These are phyloP conservation scores for Lactuca saligna DNA, from an alignment of 129 eudicot species.

Conservation along the genomic window DNA sequence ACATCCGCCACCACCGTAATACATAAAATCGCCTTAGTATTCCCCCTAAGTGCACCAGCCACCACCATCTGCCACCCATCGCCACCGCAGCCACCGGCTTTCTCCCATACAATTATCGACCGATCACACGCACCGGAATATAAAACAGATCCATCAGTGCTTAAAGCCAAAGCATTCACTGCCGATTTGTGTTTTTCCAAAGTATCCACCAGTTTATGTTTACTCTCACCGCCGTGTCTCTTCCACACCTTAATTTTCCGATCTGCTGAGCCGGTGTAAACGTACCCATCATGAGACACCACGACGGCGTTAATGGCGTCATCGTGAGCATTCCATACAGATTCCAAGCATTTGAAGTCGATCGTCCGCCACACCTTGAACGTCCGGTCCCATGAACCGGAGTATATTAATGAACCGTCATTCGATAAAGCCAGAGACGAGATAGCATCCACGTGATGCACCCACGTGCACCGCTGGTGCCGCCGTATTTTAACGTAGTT, in stretches of 20 bases:
- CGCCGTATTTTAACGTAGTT: constrained; percentile 67
- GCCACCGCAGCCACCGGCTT: constrained; percentile 18
- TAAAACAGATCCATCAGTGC: constrained; percentile 56
- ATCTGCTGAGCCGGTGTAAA: constrained; percentile 89
- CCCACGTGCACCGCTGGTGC: constrained; percentile 75
- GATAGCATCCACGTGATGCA: constrained; percentile 80
- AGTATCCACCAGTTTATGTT: constrained; percentile 43
- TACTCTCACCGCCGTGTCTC: constrained; percentile 30
- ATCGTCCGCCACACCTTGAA: constrained; percentile 82
- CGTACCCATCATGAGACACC: constrained; percentile 47
- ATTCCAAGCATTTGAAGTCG: constrained; percentile 71
- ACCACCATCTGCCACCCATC: constrained; percentile 54
- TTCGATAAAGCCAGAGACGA: constrained; percentile 59
- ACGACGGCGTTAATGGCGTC: constrained; percentile 79
- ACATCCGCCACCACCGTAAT: constrained; percentile 63
- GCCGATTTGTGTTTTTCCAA: constrained; percentile 78
- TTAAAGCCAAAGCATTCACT: constrained; percentile 78
- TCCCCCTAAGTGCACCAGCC: constrained; percentile 87
- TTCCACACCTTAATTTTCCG: constrained; percentile 76
- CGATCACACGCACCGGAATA: constrained; percentile 94
- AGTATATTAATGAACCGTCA: constrained; percentile 61
- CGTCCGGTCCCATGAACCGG: constrained; percentile 92
- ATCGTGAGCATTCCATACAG: constrained; percentile 75
- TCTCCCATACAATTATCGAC: constrained; percentile 89
- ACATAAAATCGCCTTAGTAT: constrained; percentile 75